phyloP scores from a whole-genome alignment of 768 basidiomycete species.

The Tricholoma sp. region DNA sequence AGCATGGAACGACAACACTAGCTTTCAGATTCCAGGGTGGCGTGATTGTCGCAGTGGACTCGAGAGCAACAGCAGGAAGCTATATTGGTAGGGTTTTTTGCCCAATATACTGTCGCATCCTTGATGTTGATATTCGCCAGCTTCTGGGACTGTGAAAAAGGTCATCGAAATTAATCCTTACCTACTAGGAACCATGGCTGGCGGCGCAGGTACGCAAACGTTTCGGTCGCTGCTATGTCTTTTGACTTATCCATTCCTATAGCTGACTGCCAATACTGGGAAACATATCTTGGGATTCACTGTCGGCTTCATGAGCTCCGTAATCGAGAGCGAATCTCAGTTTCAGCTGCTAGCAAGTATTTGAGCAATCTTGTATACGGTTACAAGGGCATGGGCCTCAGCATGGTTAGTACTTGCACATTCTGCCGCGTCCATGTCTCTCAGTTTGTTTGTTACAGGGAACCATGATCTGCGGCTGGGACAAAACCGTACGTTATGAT shows the following conservation, averaged over 20 bases:
- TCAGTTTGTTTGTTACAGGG: conserved; percentile 46
- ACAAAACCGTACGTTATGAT: conserved; percentile 74
- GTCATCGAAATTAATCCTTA: conserved; percentile 99
- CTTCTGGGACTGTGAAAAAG: conserved; percentile 97
- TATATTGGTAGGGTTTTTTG: conserved; percentile 76
- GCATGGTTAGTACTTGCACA: conserved; percentile 67
- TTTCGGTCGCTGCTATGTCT: background rate
- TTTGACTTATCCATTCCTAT: conserved; percentile 6
- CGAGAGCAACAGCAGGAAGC: conserved; percentile 93
- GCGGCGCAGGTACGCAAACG: conserved; percentile 77
- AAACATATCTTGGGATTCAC: conserved; percentile 97
- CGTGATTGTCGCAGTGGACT: conserved; percentile 99
- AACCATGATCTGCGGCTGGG: conserved; percentile 99
- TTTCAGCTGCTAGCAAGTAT: conserved; percentile 98
- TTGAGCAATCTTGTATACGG: conserved; percentile 95
- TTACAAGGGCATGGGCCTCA: conserved; percentile 99
- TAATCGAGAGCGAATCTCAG: conserved; percentile 95
- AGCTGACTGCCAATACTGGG: conserved; percentile 98
- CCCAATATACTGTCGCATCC: background rate
- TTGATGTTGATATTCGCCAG: conserved; percentile 34
- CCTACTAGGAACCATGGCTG: conserved; percentile 99
- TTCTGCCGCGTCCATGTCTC: background rate
- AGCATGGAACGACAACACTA: conserved; percentile 97
- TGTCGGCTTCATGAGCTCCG: conserved; percentile 95
- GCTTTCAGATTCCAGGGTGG: conserved; percentile 97